Conservation (phyloP, 352 stramenopile species). For the Pythium volutum region DNA sequence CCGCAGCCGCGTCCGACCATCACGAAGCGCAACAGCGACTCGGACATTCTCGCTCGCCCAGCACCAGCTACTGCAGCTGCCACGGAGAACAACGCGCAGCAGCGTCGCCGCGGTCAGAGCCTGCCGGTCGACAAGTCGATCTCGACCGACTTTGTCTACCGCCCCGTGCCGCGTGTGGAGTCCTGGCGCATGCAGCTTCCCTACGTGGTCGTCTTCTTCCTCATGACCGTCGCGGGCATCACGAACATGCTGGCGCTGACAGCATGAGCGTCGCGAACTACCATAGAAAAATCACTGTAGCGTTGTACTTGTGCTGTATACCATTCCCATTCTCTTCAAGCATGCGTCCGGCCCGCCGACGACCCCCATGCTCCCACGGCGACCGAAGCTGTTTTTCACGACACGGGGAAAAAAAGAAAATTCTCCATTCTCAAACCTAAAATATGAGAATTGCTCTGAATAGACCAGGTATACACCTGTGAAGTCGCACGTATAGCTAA, state of each 20-base stretch:
- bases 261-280: neutral
- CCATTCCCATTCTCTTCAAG: neutral
- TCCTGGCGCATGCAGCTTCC: slow-evolving; percentile 30
- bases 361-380: neutral
- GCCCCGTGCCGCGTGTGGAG: slow-evolving; percentile 6
- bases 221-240: slow-evolving; percentile 30
- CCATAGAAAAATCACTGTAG: neutral
- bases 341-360: neutral
- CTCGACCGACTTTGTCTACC: neutral
- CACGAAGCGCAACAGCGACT: slow-evolving; percentile 9
- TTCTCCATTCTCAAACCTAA: neutral
- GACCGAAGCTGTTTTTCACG: slow-evolving; percentile 3
- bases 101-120: slow-evolving; percentile 2
- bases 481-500: neutral
- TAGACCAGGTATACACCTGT: neutral
- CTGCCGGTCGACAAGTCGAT: neutral
- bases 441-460: neutral
- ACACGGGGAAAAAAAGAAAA: neutral
- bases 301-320: neutral
- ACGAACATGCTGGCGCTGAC: slow-evolving; percentile 21
- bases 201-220: slow-evolving; percentile 31
- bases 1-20: neutral
- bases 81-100: neutral
- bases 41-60: neutral
- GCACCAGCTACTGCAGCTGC: neutral